Conservation (phyloP, 352 stramenopile species). For the Globisporangium paroecandrum region DNA sequence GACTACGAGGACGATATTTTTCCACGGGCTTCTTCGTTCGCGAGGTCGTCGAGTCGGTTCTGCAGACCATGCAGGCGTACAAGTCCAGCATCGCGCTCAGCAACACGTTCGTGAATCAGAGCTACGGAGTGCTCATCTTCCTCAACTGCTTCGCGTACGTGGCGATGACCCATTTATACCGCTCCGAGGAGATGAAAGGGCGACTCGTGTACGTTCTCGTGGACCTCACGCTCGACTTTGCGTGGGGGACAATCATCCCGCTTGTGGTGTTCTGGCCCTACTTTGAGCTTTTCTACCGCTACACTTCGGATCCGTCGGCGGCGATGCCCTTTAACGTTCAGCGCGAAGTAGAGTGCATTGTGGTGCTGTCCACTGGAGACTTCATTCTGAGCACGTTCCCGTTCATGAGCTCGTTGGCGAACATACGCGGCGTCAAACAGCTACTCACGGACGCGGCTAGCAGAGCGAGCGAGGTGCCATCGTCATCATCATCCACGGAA, state of each 20-base stretch:
- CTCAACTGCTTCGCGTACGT: constrained; percentile 8
- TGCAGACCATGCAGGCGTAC: constrained; percentile 1
- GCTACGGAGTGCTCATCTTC: constrained; percentile 10
- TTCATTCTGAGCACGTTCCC: background rate
- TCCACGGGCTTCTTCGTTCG: background rate
- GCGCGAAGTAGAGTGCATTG: constrained; percentile 1
- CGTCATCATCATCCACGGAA: no score
- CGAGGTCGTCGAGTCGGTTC: constrained; percentile 4
- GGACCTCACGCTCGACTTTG: constrained; percentile 1
- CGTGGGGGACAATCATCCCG: background rate
- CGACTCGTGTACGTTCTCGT: background rate
- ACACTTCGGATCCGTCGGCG: background rate
- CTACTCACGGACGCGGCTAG: background rate
- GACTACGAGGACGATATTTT: background rate
- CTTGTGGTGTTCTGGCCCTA: background rate
- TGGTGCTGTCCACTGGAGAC: background rate
- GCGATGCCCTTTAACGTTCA: background rate
- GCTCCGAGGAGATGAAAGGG: background rate
- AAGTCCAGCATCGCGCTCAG: background rate
- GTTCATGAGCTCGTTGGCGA: constrained; percentile 1
- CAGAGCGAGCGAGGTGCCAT: background rate
- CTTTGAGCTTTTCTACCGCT: constrained; percentile 4
- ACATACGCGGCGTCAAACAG: background rate
- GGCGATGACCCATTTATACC: background rate
- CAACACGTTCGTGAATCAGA: constrained; percentile 13